phyloP scores from a whole-genome alignment of 768 basidiomycete species.

The Lactarius vividus region DNA sequence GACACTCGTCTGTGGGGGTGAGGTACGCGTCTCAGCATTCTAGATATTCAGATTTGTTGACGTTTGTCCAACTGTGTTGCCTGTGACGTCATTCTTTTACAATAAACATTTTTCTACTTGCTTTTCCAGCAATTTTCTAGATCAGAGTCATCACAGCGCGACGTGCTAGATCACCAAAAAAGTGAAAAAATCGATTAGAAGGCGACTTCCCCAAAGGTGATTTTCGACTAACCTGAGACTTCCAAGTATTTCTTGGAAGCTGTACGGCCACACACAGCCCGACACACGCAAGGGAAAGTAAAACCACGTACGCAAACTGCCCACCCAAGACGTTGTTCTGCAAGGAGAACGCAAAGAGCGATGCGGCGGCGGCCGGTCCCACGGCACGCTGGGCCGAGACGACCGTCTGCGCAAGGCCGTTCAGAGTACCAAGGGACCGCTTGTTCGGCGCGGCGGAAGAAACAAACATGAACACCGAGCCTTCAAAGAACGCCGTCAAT shows the following conservation, averaged over 20 bases:
- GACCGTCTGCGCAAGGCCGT: constrained; percentile 42
- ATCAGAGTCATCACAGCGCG: no score
- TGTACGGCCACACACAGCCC: neutral
- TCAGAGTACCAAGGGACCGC: constrained; percentile 40
- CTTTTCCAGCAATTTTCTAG: no score
- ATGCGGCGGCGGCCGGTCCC: constrained; percentile 29
- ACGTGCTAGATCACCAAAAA: no score
- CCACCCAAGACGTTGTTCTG: constrained; percentile 46
- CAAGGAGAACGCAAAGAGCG: constrained; percentile 54
- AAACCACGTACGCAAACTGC: constrained; percentile 39
- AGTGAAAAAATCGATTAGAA: no score
- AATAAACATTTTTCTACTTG: no score
- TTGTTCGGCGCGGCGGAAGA: constrained; percentile 35
- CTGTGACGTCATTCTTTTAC: no score
- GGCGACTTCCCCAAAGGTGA: no score
- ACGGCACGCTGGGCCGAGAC: constrained; percentile 48
- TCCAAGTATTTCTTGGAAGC: neutral
- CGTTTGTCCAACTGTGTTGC: no score
- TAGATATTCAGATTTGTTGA: no score
- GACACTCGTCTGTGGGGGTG: no score
- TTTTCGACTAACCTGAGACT: neutral
- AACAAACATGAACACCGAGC: constrained; percentile 34
- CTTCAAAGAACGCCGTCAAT: no score
- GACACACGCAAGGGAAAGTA: constrained; percentile 1
- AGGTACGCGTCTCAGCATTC: no score